These are phyloP conservation scores for Kodamaea kaohsiungensis DNA, from an alignment of 805 yeast species.

Conservation along the genomic window DNA sequence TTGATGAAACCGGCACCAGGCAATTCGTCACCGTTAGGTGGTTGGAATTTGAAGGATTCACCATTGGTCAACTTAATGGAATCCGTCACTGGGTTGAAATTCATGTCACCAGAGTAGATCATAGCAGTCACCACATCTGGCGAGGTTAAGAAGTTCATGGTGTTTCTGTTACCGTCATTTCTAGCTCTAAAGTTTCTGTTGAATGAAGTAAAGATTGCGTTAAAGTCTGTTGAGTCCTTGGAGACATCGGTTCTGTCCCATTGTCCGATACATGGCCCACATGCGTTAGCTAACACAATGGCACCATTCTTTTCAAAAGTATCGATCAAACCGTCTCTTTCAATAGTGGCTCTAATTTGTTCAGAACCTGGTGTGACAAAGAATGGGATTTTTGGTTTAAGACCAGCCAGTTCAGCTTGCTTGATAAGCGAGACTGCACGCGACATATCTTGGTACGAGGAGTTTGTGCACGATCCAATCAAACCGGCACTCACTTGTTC, in stretches of 20 bases:
- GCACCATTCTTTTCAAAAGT: constrained; percentile 93
- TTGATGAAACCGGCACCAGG: constrained; percentile 75
- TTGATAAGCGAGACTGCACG: constrained; percentile 90
- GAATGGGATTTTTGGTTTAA: constrained; percentile 85
- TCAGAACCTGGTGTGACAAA: constrained; percentile 98
- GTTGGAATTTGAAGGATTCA: constrained; percentile 68
- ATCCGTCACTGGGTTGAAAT: constrained; percentile 90
- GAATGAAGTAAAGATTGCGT: constrained; percentile 94
- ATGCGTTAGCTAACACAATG: constrained; percentile 92
- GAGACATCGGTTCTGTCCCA: constrained; percentile 91
- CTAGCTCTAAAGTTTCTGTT: constrained; percentile 97
- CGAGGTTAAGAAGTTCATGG: constrained; percentile 97
- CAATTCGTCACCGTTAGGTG: constrained; percentile 83
- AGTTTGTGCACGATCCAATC: constrained; percentile 98
- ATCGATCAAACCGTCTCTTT: constrained; percentile 89
- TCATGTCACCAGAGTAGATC: constrained; percentile 91
- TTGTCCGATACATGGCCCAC: constrained; percentile 99
- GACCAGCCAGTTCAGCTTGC: constrained; percentile 89
- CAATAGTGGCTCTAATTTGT: constrained; percentile 97
- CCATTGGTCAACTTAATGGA: constrained; percentile 73
- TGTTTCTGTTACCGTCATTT: constrained; percentile 97
- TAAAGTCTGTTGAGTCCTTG: constrained; percentile 62
- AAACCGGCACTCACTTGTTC: constrained; percentile 88
- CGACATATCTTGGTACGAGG: constrained; percentile 97
- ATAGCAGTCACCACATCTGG: constrained; percentile 97